phyloP scores from a whole-genome alignment of 129 eudicot species.

The Kitagawia praeruptora region DNA sequence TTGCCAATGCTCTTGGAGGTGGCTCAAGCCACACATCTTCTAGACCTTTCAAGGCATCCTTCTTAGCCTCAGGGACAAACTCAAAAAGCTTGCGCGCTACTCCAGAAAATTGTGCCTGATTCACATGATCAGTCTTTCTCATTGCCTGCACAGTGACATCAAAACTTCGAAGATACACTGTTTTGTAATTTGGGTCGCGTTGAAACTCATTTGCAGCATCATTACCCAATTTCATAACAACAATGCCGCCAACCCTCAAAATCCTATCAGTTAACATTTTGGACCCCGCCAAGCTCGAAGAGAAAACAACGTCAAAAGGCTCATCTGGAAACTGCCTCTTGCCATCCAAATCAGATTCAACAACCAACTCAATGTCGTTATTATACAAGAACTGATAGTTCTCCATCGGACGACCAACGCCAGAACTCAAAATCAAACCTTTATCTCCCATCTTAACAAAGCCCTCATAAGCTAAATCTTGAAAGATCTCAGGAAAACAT shows the following conservation, averaged over 20 bases:
- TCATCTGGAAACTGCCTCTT: slow-evolving; percentile 10
- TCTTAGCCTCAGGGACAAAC: slow-evolving; percentile 27
- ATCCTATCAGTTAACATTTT: slow-evolving; percentile 24
- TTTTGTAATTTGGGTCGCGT: slow-evolving; percentile 27
- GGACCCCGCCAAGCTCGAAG: neutral
- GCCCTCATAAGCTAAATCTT: slow-evolving; percentile 44
- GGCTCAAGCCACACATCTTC: slow-evolving; percentile 69
- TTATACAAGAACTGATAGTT: neutral
- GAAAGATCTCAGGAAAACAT: slow-evolving; percentile 20
- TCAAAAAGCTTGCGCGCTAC: slow-evolving; percentile 15
- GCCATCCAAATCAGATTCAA: slow-evolving; percentile 18
- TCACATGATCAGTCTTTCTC: slow-evolving; percentile 17
- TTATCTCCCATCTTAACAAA: slow-evolving; percentile 25
- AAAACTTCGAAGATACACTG: slow-evolving; percentile 24
- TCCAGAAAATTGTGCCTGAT: slow-evolving; percentile 6
- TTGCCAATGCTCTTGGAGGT: slow-evolving; percentile 39
- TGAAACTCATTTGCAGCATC: slow-evolving; percentile 15
- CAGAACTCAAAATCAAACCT: slow-evolving; percentile 24
- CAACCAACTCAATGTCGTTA: slow-evolving; percentile 17
- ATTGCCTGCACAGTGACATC: slow-evolving; percentile 30
- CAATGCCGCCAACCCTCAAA: slow-evolving; percentile 35
- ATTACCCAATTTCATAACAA: slow-evolving; percentile 12
- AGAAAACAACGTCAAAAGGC: slow-evolving; percentile 27
- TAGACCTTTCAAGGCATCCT: slow-evolving; percentile 37
- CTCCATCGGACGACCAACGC: slow-evolving; percentile 11